Evolutionary conservation across 2,329 filamentous ascomycete species (phyloP).

Genomic region (Trichoderma citrinoviride): DNA sequence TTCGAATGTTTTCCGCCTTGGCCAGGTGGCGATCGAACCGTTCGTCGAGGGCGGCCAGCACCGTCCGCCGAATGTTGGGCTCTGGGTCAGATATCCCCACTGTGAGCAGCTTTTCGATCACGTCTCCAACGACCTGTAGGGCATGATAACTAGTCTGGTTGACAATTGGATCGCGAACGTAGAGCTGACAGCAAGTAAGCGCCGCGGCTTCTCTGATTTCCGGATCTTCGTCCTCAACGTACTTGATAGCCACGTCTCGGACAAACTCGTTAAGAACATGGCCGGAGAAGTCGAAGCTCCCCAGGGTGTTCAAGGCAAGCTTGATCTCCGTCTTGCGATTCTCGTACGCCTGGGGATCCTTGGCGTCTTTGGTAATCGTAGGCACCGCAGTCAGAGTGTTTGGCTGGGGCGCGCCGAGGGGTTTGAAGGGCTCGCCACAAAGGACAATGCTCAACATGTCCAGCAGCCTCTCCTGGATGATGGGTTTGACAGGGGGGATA

Average conservation of each 20-base stretch:
- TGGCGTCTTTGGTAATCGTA: constrained; percentile 81
- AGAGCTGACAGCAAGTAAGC: constrained; percentile 95
- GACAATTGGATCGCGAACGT: constrained; percentile 94
- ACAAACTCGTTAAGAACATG: constrained; percentile 98
- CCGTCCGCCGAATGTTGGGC: constrained; percentile 81
- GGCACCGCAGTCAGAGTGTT: constrained; percentile 80
- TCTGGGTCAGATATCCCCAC: constrained; percentile 93
- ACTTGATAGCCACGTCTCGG: constrained; percentile 95
- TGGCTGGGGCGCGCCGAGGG: constrained; percentile 80
- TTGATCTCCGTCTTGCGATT: constrained; percentile 83
- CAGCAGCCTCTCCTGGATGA: constrained; percentile 88
- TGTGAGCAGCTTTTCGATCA: constrained; percentile 93
- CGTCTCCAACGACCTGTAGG: constrained; percentile 94
- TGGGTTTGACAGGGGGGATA: constrained; percentile 88
- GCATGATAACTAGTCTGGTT: constrained; percentile 97
- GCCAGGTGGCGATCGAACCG: constrained; percentile 96
- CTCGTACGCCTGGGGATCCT: constrained; percentile 79
- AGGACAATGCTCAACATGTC: constrained; percentile 94
- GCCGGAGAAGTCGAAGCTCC: constrained; percentile 94
- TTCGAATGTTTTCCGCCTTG: constrained; percentile 95
- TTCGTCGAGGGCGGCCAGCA: constrained; percentile 83
- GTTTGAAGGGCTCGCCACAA: constrained; percentile 87
- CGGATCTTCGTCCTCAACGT: constrained; percentile 92
- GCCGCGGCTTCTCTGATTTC: constrained; percentile 93
- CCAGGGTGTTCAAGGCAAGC: constrained; percentile 87